Evolutionary conservation across 2,329 filamentous ascomycete genomes (phyloP).

Genomic region (Tolypocladium cylindrosporum): DNA sequence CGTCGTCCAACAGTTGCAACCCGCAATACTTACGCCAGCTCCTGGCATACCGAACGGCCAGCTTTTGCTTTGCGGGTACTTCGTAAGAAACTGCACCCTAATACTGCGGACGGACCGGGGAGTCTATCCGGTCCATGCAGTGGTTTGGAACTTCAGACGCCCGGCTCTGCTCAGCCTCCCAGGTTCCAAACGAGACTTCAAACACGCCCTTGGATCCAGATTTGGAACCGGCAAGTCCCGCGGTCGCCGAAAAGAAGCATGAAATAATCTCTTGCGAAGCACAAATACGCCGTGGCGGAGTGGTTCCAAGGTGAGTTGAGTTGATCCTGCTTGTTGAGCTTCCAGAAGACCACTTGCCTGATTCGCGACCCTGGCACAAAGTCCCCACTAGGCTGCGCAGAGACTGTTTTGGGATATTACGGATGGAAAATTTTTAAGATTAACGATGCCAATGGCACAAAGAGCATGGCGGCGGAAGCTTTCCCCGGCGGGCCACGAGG

Average conservation of each 20-base stretch:
- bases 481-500: constrained; percentile 16
- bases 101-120: neutral
- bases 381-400: constrained; percentile 3
- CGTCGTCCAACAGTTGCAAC: neutral
- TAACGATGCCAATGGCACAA: constrained; percentile 12
- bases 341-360: constrained; percentile 16
- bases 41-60: neutral
- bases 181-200: neutral
- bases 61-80: neutral
- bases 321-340: neutral
- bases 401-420: neutral
- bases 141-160: too few species aligned
- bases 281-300: neutral
- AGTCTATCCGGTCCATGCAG: neutral
- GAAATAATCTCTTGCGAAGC: neutral
- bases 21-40: neutral
- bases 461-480: constrained; percentile 15
- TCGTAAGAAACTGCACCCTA: too few species aligned
- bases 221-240: neutral
- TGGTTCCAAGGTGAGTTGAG: neutral
- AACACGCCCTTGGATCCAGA: neutral
- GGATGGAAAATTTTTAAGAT: constrained; percentile 18
- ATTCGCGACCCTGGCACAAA: constrained; percentile 8
- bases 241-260: neutral
- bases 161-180: neutral